These are phyloP conservation scores for Stygiomarasmius scandens DNA, from an alignment of 1,284 basidiomycete genomes.

Conservation along the genomic window DNA sequence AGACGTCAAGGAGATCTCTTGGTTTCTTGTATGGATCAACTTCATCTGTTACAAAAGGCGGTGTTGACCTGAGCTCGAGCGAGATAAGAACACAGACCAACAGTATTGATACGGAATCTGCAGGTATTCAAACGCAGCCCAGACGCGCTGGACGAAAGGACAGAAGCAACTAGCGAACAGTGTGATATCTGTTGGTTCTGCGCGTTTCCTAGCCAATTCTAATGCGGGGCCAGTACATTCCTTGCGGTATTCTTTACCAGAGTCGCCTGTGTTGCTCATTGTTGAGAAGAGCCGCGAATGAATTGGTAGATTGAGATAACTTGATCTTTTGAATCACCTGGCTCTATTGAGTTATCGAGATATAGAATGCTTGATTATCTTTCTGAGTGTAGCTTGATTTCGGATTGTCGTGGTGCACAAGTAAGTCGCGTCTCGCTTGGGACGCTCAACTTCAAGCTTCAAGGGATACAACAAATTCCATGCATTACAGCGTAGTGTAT, in stretches of 20 bases:
- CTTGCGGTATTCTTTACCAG: conserved; percentile 53
- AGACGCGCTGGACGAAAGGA: conserved; percentile 75
- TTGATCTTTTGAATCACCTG: too few relatives aligned
- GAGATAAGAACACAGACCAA: conserved; percentile 16
- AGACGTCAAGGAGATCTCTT: conserved; percentile 73
- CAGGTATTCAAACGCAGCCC: conserved; percentile 69
- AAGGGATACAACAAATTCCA: too few relatives aligned
- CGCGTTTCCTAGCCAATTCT: conserved; percentile 52
- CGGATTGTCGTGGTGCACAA: too few relatives aligned
- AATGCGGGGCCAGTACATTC: conserved; percentile 63
- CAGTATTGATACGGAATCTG: conserved; percentile 57
- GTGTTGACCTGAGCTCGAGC: neutral
- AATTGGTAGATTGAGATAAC: too few relatives aligned
- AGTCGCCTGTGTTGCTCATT: conserved; percentile 40
- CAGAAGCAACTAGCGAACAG: conserved; percentile 75
- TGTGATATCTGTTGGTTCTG: conserved; percentile 52
- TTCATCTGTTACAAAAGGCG: conserved; percentile 52
- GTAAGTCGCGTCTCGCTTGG: too few relatives aligned
- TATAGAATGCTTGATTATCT: too few relatives aligned
- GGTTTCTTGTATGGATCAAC: conserved; percentile 86
- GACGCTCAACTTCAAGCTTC: too few relatives aligned
- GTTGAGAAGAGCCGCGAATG: too few relatives aligned
- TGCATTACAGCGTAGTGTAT: too few relatives aligned
- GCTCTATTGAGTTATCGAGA: too few relatives aligned
- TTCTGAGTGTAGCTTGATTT: too few relatives aligned